Evolutionary conservation across 768 basidiomycete species (phyloP).

Genomic region (Gymnopilus junonius): DNA sequence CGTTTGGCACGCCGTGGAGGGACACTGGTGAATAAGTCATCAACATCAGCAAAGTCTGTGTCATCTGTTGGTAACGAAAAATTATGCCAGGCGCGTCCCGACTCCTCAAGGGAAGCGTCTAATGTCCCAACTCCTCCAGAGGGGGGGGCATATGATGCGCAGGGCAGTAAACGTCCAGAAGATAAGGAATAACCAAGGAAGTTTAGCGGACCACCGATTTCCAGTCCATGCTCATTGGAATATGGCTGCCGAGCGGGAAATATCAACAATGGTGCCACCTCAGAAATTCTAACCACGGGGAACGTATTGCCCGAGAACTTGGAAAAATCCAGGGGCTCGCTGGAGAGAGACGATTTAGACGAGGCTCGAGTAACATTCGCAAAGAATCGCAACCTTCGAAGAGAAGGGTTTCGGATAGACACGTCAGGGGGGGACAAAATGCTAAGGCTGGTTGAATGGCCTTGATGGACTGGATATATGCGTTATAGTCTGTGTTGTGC

Average conservation of each 20-base stretch:
- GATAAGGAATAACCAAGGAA: constrained; percentile 4
- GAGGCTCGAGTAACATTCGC: constrained; percentile 1
- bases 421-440: constrained; percentile 2
- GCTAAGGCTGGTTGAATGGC: not conserved
- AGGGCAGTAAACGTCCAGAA: not conserved
- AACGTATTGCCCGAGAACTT: constrained; percentile 1
- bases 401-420: not conserved
- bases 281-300: not conserved
- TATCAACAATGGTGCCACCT: not conserved
- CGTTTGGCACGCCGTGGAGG: not conserved
- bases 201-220: not conserved
- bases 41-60: not conserved
- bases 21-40: not conserved
- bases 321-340: constrained; percentile 17
- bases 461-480: constrained; percentile 18
- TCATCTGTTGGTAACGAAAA: not conserved
- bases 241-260: not conserved
- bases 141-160: not conserved
- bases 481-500: constrained; percentile 1
- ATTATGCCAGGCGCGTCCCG: not conserved
- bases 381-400: constrained; percentile 1
- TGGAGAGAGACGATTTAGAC: constrained; percentile 16
- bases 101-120: not conserved
- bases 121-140: not conserved
- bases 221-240: not conserved